phyloP scores from a whole-genome alignment of 73 alveolate species.

The Uronychia binucleata region DNA sequence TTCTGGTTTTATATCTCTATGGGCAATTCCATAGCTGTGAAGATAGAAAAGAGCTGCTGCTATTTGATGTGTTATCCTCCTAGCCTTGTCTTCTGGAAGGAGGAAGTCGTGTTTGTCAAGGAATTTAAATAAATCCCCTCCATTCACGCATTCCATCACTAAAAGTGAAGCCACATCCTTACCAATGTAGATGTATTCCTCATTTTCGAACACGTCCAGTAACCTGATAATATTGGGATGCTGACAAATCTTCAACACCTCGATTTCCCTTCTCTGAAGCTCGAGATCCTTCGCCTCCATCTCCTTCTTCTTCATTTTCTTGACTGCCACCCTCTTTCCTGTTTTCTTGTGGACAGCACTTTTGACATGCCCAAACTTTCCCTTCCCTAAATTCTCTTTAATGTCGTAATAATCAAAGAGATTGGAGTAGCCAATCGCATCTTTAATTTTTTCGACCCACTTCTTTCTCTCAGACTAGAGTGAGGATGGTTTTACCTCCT shows the following conservation, averaged over 20 bases:
- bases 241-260: constrained; percentile 87
- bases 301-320: constrained; percentile 57
- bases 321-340: constrained; percentile 68
- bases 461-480: constrained; percentile 13
- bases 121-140: constrained; percentile 77
- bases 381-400: constrained; percentile 83
- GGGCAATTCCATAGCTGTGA: constrained; percentile 80
- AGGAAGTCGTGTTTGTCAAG: constrained; percentile 66
- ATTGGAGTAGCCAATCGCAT: constrained; percentile 72
- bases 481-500: constrained; percentile 12
- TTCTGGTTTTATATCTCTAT: constrained; percentile 89
- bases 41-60: constrained; percentile 78
- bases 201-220: constrained; percentile 82
- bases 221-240: constrained; percentile 87
- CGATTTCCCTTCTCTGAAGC: constrained; percentile 73
- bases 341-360: constrained; percentile 83
- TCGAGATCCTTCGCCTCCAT: constrained; percentile 41
- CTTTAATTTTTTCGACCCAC: constrained; percentile 57
- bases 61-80: constrained; percentile 70
- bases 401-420: constrained; percentile 75
- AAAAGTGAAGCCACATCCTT: background rate
- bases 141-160: constrained; percentile 85
- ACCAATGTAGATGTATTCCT: constrained; percentile 68
- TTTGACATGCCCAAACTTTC: constrained; percentile 87
- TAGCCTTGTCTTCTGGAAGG: constrained; percentile 72